Percentiles rank a stretch among this genome's conserved stretches.
Evolutionary conservation across 495 filamentous ascomycete species (phyloP).

Genomic region (Saxophila tyrrhenica): DNA sequence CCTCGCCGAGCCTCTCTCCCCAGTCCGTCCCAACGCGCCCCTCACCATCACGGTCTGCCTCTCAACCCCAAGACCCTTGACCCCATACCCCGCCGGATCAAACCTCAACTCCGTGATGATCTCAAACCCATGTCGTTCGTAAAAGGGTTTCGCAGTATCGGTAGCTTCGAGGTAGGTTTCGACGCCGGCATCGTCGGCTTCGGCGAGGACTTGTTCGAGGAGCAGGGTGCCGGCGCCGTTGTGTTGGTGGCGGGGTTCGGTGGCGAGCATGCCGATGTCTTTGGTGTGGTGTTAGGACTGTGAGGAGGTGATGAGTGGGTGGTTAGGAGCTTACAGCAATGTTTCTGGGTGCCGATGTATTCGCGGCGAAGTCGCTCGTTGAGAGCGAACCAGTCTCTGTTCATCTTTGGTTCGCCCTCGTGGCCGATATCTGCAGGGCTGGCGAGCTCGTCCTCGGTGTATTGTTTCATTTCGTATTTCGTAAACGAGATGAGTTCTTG

Average conservation of each 20-base stretch:
- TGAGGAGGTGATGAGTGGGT: no score
- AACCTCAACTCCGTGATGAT: slow-evolving; percentile 12
- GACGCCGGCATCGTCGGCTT: slow-evolving; percentile 16
- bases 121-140: slow-evolving; percentile 18
- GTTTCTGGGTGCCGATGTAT: slow-evolving; percentile 8
- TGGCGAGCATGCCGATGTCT: slow-evolving; percentile 20
- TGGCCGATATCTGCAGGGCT: slow-evolving; percentile 11
- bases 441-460: slow-evolving; percentile 4
- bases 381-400: slow-evolving; percentile 16
- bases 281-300: not conserved
- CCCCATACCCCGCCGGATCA: slow-evolving; percentile 15
- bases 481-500: slow-evolving; percentile 12
- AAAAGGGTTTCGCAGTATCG: slow-evolving; percentile 19
- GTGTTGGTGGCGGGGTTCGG: slow-evolving; percentile 12
- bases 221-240: slow-evolving; percentile 16
- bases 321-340: slow-evolving; percentile 19
- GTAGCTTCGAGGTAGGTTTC: slow-evolving; percentile 20
- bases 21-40: slow-evolving; percentile 4
- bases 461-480: slow-evolving; percentile 12
- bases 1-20: not conserved
- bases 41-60: slow-evolving; percentile 18
- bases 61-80: slow-evolving; percentile 5
- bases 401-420: slow-evolving; percentile 14
- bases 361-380: slow-evolving; percentile 13
- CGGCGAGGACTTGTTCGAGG: slow-evolving; percentile 9